Evolutionary conservation across 169 alveolate genomes (phyloP).

Genomic region (Perkinsus chesapeaki): DNA sequence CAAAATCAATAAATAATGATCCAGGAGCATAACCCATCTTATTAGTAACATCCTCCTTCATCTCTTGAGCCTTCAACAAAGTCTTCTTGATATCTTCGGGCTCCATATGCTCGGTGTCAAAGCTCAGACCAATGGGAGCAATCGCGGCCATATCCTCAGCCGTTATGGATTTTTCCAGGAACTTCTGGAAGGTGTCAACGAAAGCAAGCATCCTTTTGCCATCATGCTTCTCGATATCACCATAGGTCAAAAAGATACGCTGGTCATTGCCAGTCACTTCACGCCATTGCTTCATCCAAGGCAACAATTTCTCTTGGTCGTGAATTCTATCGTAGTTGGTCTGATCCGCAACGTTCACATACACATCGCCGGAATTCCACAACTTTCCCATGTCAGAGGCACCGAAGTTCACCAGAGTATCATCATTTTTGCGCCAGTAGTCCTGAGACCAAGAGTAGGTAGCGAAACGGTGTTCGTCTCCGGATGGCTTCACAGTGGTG

Average conservation of each 20-base stretch:
- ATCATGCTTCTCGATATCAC: not conserved
- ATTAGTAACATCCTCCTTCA: not conserved
- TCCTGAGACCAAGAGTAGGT: not conserved
- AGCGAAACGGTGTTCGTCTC: not conserved
- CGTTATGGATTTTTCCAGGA: not conserved
- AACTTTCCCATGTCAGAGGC: not conserved
- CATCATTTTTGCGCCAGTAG: not conserved
- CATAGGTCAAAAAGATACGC: not conserved
- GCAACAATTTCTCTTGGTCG: not conserved
- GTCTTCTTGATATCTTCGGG: not conserved
- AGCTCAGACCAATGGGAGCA: not conserved
- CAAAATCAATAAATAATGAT: not conserved
- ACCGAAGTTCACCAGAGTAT: not conserved
- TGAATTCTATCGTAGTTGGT: not conserved
- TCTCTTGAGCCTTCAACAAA: not conserved
- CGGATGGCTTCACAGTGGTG: not conserved
- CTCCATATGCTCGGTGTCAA: not conserved
- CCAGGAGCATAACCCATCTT: not conserved
- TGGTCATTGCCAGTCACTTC: not conserved
- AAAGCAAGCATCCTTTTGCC: not conserved
- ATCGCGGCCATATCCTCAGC: not conserved
- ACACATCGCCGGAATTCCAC: not conserved
- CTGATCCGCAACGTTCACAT: not conserved
- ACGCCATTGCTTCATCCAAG: conserved; percentile 3
- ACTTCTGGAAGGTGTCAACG: not conserved